Conservation (phyloP, 306 rosid genomes). For the Albizia julibrissin region DNA sequence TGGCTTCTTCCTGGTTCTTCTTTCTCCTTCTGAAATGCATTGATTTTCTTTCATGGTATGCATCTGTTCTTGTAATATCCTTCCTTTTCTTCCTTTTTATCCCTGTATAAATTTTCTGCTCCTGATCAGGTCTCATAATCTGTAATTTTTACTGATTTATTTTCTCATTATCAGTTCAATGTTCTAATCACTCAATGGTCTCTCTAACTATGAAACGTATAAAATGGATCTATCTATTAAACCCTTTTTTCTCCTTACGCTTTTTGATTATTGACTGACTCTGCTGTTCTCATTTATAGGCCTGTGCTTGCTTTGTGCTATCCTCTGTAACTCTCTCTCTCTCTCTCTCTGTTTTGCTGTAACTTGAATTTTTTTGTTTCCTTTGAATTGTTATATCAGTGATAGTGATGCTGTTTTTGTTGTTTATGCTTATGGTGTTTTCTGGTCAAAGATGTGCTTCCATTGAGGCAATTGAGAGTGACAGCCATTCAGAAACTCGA, state of each 20-base stretch:
- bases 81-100: not conserved
- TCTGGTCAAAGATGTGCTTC: slow-evolving; percentile 45
- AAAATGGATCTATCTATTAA: not conserved
- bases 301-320: slow-evolving; percentile 58
- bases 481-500: slow-evolving; percentile 38
- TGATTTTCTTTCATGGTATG: not conserved
- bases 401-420: not conserved
- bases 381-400: not conserved
- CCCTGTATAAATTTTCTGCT: not conserved
- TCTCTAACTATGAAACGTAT: not conserved
- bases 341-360: not conserved
- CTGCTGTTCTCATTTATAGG: slow-evolving; percentile 36
- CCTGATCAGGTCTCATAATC: not conserved
- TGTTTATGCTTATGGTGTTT: not conserved
- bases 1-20: not conserved
- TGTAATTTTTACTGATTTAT: not conserved
- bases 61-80: not conserved
- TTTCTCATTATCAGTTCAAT: not conserved
- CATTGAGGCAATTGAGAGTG: slow-evolving; percentile 54
- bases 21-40: not conserved
- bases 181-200: not conserved
- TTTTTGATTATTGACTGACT: not conserved
- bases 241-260: not conserved
- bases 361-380: not conserved
- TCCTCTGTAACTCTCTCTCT: slow-evolving; percentile 56